Evolutionary conservation across 75 land plant species (phyloP).

Genomic region (Sequoiadendron giganteum): DNA sequence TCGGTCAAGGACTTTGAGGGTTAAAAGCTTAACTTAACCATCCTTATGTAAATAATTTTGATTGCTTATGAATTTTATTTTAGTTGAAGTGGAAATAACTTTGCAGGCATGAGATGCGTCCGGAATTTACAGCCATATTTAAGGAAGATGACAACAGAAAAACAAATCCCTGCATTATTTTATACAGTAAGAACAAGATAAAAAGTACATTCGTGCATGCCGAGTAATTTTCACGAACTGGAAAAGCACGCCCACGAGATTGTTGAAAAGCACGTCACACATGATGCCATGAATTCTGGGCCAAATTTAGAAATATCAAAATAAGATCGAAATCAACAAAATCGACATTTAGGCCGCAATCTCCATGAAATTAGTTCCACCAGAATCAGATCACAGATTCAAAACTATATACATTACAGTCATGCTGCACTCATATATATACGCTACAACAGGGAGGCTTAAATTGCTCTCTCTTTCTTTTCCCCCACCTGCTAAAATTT

Average conservation of each 20-base stretch:
- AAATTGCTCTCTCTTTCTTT: neutral
- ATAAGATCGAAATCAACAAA: neutral
- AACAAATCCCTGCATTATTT: no score
- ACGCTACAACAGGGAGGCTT: neutral
- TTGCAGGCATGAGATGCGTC: no score
- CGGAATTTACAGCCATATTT: no score
- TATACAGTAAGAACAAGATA: no score
- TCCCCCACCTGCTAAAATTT: neutral
- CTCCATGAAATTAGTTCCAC: neutral
- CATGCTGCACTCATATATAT: neutral
- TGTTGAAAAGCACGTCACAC: neutral
- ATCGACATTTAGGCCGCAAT: neutral
- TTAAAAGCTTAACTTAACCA: no score
- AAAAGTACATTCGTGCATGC: no score
- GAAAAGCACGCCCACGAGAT: neutral
- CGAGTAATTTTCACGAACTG: no score
- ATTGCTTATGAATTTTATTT: no score
- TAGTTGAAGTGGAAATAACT: no score
- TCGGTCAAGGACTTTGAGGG: no score
- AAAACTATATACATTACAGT: neutral
- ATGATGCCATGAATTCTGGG: neutral
- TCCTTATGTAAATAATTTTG: no score
- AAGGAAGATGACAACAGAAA: no score
- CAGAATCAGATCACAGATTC: neutral
- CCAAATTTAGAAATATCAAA: neutral